Evolutionary conservation across 192 early-diverging fungal genomes (phyloP), one percentile per base, ranked within the genome.

Genomic region (Lunasporangiospora selenospora): DNA sequence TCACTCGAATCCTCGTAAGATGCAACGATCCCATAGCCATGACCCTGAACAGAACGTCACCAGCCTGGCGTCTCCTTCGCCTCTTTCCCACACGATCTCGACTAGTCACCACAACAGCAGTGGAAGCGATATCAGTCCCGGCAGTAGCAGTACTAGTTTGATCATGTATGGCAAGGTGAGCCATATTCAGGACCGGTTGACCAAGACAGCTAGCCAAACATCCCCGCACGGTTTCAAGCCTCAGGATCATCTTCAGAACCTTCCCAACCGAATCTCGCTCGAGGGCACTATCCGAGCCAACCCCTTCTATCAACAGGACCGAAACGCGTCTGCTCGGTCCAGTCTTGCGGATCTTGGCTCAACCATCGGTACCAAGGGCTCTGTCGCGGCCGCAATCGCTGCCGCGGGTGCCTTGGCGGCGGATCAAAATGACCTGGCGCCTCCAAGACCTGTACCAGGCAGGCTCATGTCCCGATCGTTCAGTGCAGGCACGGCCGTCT

Each of bases 241-340:
- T 11, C 69, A 73, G 19, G 69, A 73, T 21, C 69, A 73, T 16
- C 33, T 73, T 24, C 69, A 73, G 49, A 73, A 58, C 4, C 30
- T 53, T 21, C 69, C 69, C 30, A 73, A 62, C 43, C 38, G 69
- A 6, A 73, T 73, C 23, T 73, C 69, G 21, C 47, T 73, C 31
- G 69, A 73, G 33, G 69, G 69, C 15, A 73, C 69, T 23, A 73
- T 73, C 36, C 69, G 69, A 3, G 69, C 69, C 41, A 73, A 73
- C 30, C 69, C 69, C 10, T 73, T 73, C 42, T 73, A 73, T 44
- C 69, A 73, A 24, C 69, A 63, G 34, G 69, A 73, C 41, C 69
- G 60, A 16, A 67, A 44, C 34, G 62, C 69, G 6, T 71, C 67
- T 37, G 58, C 57, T 21, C 67, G 67, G 7, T 71, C 67, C 6